Evolutionary conservation across 805 yeast species (phyloP), one percentile per base, ranked within the genome.

Genomic region (Metschnikowia kunwiensis): DNA sequence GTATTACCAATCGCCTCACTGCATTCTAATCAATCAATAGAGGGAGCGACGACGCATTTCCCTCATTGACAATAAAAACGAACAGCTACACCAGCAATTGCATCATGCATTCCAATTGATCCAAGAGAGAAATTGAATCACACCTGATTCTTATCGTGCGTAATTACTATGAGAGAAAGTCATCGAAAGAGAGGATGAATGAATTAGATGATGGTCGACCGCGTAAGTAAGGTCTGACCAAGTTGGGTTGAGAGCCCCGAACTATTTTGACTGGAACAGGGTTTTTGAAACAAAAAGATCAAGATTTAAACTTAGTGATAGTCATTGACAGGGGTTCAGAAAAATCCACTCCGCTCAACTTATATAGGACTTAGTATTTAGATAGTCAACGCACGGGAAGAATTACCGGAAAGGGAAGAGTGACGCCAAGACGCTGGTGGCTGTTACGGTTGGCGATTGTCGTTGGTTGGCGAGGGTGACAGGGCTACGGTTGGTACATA

Each of bases 281-380:
- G n/a, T n/a, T n/a, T n/a, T n/a, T n/a, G n/a, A n/a, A n/a, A n/a
- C n/a, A n/a, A n/a, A n/a, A n/a, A n/a, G n/a, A n/a, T n/a, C n/a
- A n/a, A n/a, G n/a, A n/a, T n/a, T n/a, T n/a, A n/a, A n/a, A n/a
- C n/a, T n/a, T n/a, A n/a, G n/a, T n/a, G n/a, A n/a, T n/a, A n/a
- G n/a, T n/a, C n/a, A n/a, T n/a, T n/a, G n/a, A n/a, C n/a, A n/a
- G n/a, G n/a, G n/a, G n/a, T n/a, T n/a, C n/a, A n/a, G n/a, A n/a
- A n/a, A n/a, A n/a, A n/a, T n/a, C n/a, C n/a, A n/a, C 17, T 11
- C 15, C 32, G 36, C 24, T 22, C 34, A 38, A 21, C 15, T 23
- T 38, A 38, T 21, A 38, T 32, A 38, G 41, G 36, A 28, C 41
- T 38, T 21, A 33, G 32, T 38, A 38, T 36, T 38, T 38, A 38